phyloP scores from a whole-genome alignment of 2,329 filamentous ascomycete genomes.

The Torrubiella hemipterigena region DNA sequence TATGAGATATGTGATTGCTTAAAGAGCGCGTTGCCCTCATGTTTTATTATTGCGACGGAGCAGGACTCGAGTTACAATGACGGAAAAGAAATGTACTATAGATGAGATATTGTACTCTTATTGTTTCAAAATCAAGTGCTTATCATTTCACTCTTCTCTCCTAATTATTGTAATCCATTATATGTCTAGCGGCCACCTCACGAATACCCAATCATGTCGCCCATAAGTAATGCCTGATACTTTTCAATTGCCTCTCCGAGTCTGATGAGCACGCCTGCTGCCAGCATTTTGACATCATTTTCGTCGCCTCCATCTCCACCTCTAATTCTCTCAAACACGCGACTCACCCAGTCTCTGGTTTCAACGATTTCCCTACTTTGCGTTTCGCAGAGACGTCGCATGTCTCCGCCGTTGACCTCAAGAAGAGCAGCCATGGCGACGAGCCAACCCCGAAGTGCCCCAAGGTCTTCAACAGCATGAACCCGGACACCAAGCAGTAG shows the following conservation, averaged over 20 bases:
- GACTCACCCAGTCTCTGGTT: constrained; percentile 73
- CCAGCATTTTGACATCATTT: constrained; percentile 65
- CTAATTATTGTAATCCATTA: too few species aligned
- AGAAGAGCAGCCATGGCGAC: constrained; percentile 70
- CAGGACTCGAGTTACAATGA: too few species aligned
- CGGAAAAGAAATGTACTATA: too few species aligned
- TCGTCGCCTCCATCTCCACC: constrained; percentile 52
- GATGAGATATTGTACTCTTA: too few species aligned
- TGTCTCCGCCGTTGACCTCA: constrained; percentile 66
- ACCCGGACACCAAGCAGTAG: constrained; percentile 62
- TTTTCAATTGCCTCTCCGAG: constrained; percentile 72
- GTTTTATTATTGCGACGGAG: too few species aligned
- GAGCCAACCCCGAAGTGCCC: constrained; percentile 61
- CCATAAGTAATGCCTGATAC: constrained; percentile 66
- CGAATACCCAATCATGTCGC: constrained; percentile 42
- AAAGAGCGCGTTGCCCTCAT: too few species aligned
- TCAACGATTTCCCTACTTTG: constrained; percentile 71
- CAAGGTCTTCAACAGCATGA: constrained; percentile 46
- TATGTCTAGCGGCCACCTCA: too few species aligned
- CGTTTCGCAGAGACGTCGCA: constrained; percentile 59
- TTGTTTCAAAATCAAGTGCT: too few species aligned
- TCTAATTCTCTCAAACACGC: constrained; percentile 54
- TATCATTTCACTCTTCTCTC: too few species aligned
- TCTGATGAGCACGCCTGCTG: constrained; percentile 66
- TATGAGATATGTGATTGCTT: too few species aligned